Percentiles rank a stretch among this genome's conserved stretches.
Evolutionary conservation across 2,329 filamentous ascomycete species (phyloP).

Genomic region (Aspergillus ibericus): DNA sequence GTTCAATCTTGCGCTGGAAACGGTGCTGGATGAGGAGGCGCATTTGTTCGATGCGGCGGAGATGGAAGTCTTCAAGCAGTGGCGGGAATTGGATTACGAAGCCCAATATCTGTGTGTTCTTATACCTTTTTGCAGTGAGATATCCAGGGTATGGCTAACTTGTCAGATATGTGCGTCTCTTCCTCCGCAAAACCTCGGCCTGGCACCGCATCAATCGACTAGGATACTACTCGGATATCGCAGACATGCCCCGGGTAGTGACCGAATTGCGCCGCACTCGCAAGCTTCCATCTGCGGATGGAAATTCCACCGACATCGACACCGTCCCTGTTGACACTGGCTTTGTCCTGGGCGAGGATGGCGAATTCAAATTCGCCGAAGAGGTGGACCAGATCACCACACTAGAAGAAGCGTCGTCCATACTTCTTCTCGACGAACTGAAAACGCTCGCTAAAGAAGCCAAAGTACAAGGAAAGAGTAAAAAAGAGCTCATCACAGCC

Average conservation of each 20-base stretch:
- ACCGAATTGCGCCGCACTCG: conserved; percentile 61
- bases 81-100: conserved; percentile 75
- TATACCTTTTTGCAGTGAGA: not conserved
- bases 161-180: conserved; percentile 80
- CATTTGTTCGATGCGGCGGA: conserved; percentile 85
- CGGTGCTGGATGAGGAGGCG: conserved; percentile 82
- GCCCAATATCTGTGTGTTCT: conserved; percentile 78
- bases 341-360: conserved; percentile 51
- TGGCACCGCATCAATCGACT: conserved; percentile 84
- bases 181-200: conserved; percentile 83
- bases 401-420: conserved; percentile 77
- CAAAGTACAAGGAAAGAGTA: conserved; percentile 84
- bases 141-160: conserved; percentile 1
- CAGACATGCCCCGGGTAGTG: conserved; percentile 68
- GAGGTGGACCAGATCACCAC: conserved; percentile 72
- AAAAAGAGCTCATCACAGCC: conserved; percentile 73
- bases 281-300: conserved; percentile 51
- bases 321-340: conserved; percentile 30
- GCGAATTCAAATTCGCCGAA: conserved; percentile 76
- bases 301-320: conserved; percentile 51
- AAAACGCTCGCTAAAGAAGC: conserved; percentile 81
- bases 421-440: conserved; percentile 84
- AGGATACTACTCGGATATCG: conserved; percentile 79
- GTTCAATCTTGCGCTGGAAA: conserved; percentile 88
- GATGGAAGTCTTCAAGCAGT: conserved; percentile 71